phyloP scores from a whole-genome alignment of 2,329 filamentous ascomycete species.

The Xenosphaeropsis pyriputrescens region DNA sequence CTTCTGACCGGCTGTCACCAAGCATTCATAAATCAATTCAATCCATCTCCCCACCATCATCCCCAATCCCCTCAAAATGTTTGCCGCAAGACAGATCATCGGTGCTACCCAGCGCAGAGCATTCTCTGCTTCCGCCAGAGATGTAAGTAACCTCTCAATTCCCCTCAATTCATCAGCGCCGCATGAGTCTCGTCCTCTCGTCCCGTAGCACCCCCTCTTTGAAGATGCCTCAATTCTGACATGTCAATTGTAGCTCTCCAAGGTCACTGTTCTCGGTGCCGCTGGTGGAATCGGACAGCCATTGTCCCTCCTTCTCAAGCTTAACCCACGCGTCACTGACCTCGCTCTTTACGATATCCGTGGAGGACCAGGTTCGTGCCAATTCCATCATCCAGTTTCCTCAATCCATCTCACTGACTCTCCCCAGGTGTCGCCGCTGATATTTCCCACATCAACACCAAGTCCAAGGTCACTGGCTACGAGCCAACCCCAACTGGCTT shows the following conservation, averaged over 20 bases:
- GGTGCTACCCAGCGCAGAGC: slow-evolving; percentile 56
- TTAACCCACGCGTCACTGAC: slow-evolving; percentile 87
- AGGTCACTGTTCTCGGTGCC: slow-evolving; percentile 63
- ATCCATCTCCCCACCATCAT: background rate
- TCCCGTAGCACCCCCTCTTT: background rate
- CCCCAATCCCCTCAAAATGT: slow-evolving; percentile 41
- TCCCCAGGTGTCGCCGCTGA: slow-evolving; percentile 84
- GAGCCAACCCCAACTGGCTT: slow-evolving; percentile 65
- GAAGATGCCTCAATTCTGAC: too few relatives aligned
- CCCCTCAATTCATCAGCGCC: slow-evolving; percentile 3
- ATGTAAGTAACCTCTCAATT: slow-evolving; percentile 36
- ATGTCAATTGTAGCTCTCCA: slow-evolving; percentile 1
- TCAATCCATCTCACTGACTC: slow-evolving; percentile 11
- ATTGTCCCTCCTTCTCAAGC: slow-evolving; percentile 93
- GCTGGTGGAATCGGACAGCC: slow-evolving; percentile 97
- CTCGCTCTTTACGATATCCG: slow-evolving; percentile 97
- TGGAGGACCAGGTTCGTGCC: slow-evolving; percentile 70
- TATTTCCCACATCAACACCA: slow-evolving; percentile 98
- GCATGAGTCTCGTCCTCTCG: slow-evolving; percentile 3
- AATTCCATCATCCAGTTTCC: slow-evolving; percentile 1
- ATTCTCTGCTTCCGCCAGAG: slow-evolving; percentile 66
- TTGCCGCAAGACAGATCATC: slow-evolving; percentile 46
- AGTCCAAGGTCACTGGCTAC: slow-evolving; percentile 86
- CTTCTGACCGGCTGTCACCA: too few relatives aligned
- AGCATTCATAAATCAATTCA: background rate